Evolutionary conservation across 495 filamentous ascomycete species (phyloP), one percentile per base, ranked within the genome.

Genomic region (Filosporella fistucella): DNA sequence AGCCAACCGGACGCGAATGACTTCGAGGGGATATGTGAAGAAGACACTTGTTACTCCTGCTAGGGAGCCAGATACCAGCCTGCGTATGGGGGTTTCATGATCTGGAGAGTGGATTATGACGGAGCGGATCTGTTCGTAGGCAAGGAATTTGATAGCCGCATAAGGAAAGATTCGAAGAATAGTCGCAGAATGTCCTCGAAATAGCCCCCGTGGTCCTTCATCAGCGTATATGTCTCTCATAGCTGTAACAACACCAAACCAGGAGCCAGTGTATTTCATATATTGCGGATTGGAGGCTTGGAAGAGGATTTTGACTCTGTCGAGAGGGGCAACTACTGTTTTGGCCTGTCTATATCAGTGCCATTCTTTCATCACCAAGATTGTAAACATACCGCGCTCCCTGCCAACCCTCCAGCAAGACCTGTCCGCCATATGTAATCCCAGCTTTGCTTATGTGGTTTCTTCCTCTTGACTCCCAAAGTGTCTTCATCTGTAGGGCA

Each of bases 301-400:
- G 71, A 98, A 97, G 41, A 98, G 85, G 62, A 98, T 98, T 65
- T 98, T 98, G 60, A 98, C 93, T 35, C 93, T 84, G 69, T 98
- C 93, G 45, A 98, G 87, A 26, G 93, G 93, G 21, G 88, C 93
- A 12, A 98, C 95, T 14, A 94, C 72, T 1, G 91, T 96, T 75
- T 98, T 98, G 54, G 88, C 93, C 89, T 96, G 48, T 30, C 40
- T 11, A 34, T n/a, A 32, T 33, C 13, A 36, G 8, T 23, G 14
- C 44, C 20, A 50, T 39, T 36, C 35, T 9, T 34, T 12, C 21
- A 17, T 35, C 35, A 13, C 14, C 24, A 5, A 25, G 34, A 28
- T 30, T 37, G 6, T 24, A 58, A 51, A 73, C 84, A 47, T 80
- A 91, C 87, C 51, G 84, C 85, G 70, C 89, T 88, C 51, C 89